Percentiles rank a stretch among this genome's conserved stretches.
These are phyloP conservation scores for Stachybotrys elegans DNA, from an alignment of 2,329 filamentous ascomycete genomes.

Conservation along the genomic window DNA sequence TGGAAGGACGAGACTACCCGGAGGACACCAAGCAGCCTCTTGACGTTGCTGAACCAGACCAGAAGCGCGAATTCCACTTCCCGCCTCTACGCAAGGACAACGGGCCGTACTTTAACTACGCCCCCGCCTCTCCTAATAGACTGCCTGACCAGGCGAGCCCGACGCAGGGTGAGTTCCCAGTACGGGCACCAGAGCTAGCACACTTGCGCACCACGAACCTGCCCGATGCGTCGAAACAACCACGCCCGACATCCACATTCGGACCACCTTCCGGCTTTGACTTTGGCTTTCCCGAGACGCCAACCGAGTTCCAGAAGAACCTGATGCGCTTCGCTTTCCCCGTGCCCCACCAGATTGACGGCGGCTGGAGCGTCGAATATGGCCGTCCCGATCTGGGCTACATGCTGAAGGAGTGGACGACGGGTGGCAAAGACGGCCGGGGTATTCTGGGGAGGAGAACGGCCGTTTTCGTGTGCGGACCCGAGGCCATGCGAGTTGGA, in stretches of 20 bases:
- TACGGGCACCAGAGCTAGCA: constrained; percentile 49
- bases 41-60: constrained; percentile 20
- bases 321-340: constrained; percentile 89
- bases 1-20: constrained; percentile 44
- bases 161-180: constrained; percentile 18
- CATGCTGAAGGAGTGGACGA: constrained; percentile 78
- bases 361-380: constrained; percentile 90
- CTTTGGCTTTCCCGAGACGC: constrained; percentile 78
- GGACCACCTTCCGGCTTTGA: constrained; percentile 62
- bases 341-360: constrained; percentile 59
- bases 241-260: constrained; percentile 50
- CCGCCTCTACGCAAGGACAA: constrained; percentile 46
- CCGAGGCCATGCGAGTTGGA: constrained; percentile 78
- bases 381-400: constrained; percentile 83
- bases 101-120: constrained; percentile 55
- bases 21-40: constrained; percentile 33
- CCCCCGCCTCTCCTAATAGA: constrained; percentile 39
- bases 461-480: constrained; percentile 90
- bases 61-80: constrained; percentile 50
- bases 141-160: constrained; percentile 15
- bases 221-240: constrained; percentile 17
- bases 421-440: constrained; percentile 59
- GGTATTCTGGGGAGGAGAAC: constrained; percentile 73
- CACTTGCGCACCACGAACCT: constrained; percentile 48
- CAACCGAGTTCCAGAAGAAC: constrained; percentile 83